These are phyloP conservation scores for Microsporum audouinii DNA, from an alignment of 2,329 filamentous ascomycete genomes.

Conservation along the genomic window DNA sequence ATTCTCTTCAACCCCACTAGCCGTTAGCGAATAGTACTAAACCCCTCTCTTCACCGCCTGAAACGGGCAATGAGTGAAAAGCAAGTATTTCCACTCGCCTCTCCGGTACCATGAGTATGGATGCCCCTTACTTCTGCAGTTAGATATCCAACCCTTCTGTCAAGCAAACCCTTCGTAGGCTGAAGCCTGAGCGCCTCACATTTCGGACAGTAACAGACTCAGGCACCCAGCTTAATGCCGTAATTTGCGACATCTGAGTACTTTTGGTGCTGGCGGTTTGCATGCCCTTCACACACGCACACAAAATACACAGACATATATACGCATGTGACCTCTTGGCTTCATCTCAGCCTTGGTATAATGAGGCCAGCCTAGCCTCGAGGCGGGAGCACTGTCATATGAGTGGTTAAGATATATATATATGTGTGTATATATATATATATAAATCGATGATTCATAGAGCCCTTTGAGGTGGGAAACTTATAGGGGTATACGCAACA, in stretches of 20 bases:
- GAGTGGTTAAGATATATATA: neutral
- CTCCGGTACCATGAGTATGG: neutral
- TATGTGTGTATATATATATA: too few species aligned
- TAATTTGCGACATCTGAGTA: neutral
- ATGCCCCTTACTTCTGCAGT: neutral
- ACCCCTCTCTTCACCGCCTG: neutral
- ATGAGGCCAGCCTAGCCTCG: neutral
- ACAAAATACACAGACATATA: neutral
- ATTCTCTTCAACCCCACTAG: neutral
- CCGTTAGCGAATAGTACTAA: neutral
- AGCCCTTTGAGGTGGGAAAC: neutral
- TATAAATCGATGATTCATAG: neutral
- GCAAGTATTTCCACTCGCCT: neutral
- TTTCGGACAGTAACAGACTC: conserved; percentile 9
- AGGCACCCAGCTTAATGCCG: neutral
- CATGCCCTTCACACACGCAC: neutral
- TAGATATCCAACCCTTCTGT: neutral
- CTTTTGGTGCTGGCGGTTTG: neutral
- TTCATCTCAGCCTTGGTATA: neutral
- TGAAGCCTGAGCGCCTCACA: conserved; percentile 15
- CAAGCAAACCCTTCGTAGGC: neutral
- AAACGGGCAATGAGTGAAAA: neutral
- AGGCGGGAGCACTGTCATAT: neutral
- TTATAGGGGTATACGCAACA: neutral
- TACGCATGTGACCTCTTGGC: neutral